Evolutionary conservation across 1,139 yeast species (phyloP).

Genomic region (Blastobotrys persicus): DNA sequence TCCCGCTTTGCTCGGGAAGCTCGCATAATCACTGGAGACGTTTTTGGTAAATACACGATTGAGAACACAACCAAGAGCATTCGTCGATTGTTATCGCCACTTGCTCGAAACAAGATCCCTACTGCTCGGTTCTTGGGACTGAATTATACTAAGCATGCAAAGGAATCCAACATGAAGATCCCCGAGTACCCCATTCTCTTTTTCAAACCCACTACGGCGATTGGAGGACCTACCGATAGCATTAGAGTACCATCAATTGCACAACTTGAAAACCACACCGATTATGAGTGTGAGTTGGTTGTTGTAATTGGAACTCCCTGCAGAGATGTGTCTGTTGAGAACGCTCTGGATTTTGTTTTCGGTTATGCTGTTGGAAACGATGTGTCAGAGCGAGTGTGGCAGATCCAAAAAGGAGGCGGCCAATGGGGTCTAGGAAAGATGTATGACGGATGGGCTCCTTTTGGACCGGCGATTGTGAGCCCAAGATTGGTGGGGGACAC

Average conservation of each 20-base stretch:
- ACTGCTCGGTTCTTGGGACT: slow-evolving; percentile 42
- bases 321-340: slow-evolving; percentile 42
- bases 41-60: slow-evolving; percentile 41
- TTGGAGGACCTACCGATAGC: slow-evolving; percentile 42
- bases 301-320: slow-evolving; percentile 53
- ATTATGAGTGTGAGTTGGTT: slow-evolving; percentile 55
- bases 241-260: slow-evolving; percentile 46
- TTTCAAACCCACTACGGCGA: slow-evolving; percentile 45
- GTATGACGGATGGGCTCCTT: slow-evolving; percentile 56
- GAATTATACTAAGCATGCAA: slow-evolving; percentile 34
- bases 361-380: slow-evolving; percentile 57
- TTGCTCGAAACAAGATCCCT: slow-evolving; percentile 38
- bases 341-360: slow-evolving; percentile 48
- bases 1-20: slow-evolving; percentile 34
- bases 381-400: slow-evolving; percentile 56
- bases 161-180: slow-evolving; percentile 28
- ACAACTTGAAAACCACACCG: slow-evolving; percentile 43
- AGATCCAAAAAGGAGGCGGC: slow-evolving; percentile 45
- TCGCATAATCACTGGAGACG: slow-evolving; percentile 40
- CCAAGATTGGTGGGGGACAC: slow-evolving; percentile 35
- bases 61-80: slow-evolving; percentile 40
- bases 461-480: slow-evolving; percentile 52
- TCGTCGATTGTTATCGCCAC: slow-evolving; percentile 41
- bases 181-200: slow-evolving; percentile 52
- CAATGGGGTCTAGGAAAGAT: slow-evolving; percentile 53